phyloP scores from a whole-genome alignment of 2,329 filamentous ascomycete species.

The Fusarium bulbicola region DNA sequence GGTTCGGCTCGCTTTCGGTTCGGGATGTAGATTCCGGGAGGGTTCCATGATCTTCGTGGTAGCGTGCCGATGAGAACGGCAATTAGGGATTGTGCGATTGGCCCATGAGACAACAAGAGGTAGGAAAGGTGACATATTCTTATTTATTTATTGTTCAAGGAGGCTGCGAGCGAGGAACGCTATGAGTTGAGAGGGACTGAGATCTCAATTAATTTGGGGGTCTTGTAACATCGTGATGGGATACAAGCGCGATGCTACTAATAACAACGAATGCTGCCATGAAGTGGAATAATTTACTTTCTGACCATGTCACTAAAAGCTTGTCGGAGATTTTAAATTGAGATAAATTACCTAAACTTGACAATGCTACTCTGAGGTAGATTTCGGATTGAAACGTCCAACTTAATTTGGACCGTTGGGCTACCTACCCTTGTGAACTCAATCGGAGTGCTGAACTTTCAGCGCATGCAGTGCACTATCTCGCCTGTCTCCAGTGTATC shows the following conservation, averaged over 20 bases:
- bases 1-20: slow-evolving; percentile 15
- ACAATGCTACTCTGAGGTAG: not conserved
- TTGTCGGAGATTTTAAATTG: not conserved
- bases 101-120: not conserved
- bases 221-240: not conserved
- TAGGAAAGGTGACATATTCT: rapidly evolving
- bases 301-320: not conserved
- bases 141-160: not conserved
- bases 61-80: not conserved
- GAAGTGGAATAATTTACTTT: too few relatives aligned
- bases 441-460: not conserved
- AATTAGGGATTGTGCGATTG: not conserved
- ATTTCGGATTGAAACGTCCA: not conserved
- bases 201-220: not conserved
- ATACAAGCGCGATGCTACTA: not conserved
- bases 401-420: not conserved
- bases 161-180: not conserved
- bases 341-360: not conserved
- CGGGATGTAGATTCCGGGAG: not conserved
- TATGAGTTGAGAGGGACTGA: not conserved
- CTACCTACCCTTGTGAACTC: not conserved
- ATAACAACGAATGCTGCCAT: not conserved
- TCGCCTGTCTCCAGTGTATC: not conserved
- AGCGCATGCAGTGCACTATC: not conserved
- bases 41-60: not conserved